Evolutionary conservation across 2,329 filamentous ascomycete species (phyloP).

Genomic region (Fusarium sacchari): DNA sequence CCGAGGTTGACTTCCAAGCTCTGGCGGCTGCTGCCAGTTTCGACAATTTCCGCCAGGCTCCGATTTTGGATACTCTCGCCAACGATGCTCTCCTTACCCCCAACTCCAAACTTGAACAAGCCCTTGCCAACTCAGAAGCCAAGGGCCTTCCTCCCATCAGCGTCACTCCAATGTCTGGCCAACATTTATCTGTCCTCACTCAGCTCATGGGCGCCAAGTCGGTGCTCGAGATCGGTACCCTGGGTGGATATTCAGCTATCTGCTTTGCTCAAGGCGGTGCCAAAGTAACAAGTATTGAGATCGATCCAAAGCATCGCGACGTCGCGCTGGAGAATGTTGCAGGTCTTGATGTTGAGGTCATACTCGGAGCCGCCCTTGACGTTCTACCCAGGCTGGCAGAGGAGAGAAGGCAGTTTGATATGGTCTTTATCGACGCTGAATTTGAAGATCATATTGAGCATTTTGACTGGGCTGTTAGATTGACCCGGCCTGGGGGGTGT

Average conservation of each 20-base stretch:
- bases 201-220: conserved; percentile 49
- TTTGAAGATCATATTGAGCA: conserved; percentile 61
- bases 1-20: not conserved
- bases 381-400: conserved; percentile 49
- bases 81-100: not conserved
- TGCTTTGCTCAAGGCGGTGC: conserved; percentile 55
- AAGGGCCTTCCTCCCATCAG: conserved; percentile 52
- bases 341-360: conserved; percentile 56
- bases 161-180: conserved; percentile 49
- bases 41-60: not conserved
- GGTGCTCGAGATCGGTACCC: conserved; percentile 64
- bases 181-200: conserved; percentile 53
- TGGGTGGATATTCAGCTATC: conserved; percentile 64
- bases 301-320: conserved; percentile 55
- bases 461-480: conserved; percentile 56
- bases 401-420: conserved; percentile 57
- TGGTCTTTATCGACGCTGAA: conserved; percentile 65
- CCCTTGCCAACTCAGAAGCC: conserved; percentile 46
- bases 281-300: conserved; percentile 61
- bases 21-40: not conserved
- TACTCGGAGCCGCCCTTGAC: conserved; percentile 57
- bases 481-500: conserved; percentile 52
- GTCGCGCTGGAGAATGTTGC: conserved; percentile 57
- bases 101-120: conserved; percentile 21
- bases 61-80: not conserved